These are phyloP conservation scores for Hypoxylon rubiginosum DNA, from an alignment of 2,329 filamentous ascomycete genomes.

Conservation along the genomic window DNA sequence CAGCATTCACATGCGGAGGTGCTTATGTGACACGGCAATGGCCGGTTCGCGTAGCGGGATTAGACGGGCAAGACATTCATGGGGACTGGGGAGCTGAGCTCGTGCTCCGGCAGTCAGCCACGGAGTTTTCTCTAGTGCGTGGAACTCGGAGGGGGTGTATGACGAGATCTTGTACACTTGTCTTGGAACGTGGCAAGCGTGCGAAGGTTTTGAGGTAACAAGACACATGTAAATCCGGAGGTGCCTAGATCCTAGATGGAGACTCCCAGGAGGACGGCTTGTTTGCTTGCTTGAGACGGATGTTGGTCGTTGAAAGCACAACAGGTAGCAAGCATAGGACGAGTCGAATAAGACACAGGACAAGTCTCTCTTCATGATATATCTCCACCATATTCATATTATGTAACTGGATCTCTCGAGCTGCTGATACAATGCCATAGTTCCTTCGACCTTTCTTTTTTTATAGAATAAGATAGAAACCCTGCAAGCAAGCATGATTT, in stretches of 20 bases:
- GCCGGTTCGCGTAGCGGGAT: background rate
- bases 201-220: background rate
- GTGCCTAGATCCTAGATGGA: background rate
- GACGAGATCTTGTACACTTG: slow-evolving; percentile 29
- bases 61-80: slow-evolving; percentile 16
- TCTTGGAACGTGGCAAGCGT: slow-evolving; percentile 2
- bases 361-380: background rate
- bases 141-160: slow-evolving; percentile 9
- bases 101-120: slow-evolving; percentile 25
- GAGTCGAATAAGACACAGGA: background rate
- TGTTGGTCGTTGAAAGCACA: background rate
- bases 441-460: background rate
- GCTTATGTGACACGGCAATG: slow-evolving; percentile 6
- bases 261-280: background rate
- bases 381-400: background rate
- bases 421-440: background rate
- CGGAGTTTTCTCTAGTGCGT: slow-evolving; percentile 18
- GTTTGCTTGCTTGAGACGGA: background rate
- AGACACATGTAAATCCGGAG: background rate
- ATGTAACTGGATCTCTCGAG: background rate
- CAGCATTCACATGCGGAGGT: slow-evolving; percentile 7
- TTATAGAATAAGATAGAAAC: background rate
- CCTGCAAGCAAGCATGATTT: background rate
- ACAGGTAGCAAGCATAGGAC: background rate
- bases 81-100: slow-evolving; percentile 9